These are phyloP conservation scores for Saposhnikovia divaricata DNA, from an alignment of 129 eudicot genomes.

Conservation along the genomic window DNA sequence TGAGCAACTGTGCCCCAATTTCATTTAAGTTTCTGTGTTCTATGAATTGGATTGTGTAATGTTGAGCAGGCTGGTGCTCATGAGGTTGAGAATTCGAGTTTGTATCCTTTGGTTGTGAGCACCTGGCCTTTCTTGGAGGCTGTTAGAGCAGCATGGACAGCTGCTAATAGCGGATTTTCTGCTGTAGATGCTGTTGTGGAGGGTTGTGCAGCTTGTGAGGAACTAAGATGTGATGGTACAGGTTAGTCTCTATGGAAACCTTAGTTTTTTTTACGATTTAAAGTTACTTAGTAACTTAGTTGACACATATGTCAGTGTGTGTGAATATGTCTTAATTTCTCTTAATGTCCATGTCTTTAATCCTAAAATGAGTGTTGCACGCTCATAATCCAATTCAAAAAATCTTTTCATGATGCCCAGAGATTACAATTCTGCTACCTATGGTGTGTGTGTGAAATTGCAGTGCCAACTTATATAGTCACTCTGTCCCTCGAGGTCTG, in stretches of 20 bases:
- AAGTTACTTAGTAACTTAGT: neutral
- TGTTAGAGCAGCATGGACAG: constrained; percentile 9
- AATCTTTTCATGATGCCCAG: neutral
- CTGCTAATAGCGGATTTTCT: constrained; percentile 27
- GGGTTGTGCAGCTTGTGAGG: constrained; percentile 9
- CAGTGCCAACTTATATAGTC: neutral
- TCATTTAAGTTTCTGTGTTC: too few relatives aligned
- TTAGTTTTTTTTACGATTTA: neutral
- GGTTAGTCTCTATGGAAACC: neutral
- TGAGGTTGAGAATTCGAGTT: constrained; percentile 31
- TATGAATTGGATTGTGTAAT: neutral
- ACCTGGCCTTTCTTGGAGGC: constrained; percentile 15
- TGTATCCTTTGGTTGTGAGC: constrained; percentile 9
- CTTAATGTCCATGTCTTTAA: neutral
- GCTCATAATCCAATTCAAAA: too few relatives aligned
- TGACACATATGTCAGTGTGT: neutral
- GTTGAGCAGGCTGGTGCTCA: constrained; percentile 35
- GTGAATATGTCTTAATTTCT: neutral
- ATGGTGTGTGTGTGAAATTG: neutral
- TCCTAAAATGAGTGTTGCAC: neutral
- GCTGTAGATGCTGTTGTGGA: constrained; percentile 23
- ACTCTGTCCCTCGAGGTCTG: neutral
- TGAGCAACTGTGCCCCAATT: too few relatives aligned
- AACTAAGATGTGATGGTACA: constrained; percentile 12
- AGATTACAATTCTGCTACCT: neutral